Base-by-base conservation (phyloP, 345 rosid genomes). In the Populus ilicifolia region DNA sequence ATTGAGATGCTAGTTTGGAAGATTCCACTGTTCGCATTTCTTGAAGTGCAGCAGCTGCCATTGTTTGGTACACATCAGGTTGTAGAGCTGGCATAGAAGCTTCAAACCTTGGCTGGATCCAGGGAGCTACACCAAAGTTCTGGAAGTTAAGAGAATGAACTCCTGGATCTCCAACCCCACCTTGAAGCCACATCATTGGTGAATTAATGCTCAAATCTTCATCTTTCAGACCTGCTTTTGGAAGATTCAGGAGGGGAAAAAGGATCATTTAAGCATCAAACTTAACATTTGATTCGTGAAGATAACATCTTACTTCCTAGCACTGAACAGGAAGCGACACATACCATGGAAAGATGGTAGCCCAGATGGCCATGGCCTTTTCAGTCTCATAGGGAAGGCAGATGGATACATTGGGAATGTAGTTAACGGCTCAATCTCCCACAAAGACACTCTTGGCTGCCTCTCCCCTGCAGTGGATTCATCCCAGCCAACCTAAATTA, bases 331-430 rank as follows among this genome's bases (percentile, higher is more conserved):
- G 11, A 59, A n/a, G 0, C 11, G 14, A 59, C 64, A 10, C 29
- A 59, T 10, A 59, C 64, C 64, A 59, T 59, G 64, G 29, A n/a
- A 59, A 59, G 64, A 59, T 14, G 64, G 64, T 23, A 59, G 64
- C 29, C 64, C 64, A 59, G 64, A 59, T 59, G 64, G 29, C 64
- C 64, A 59, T 59, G 64, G 64, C 64, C 64, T 59, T n/a, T 59
- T 59, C 64, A 59, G 64, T 23, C 64, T 59, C 64, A 59, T 10
- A 23, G 64, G 29, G 64, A 59, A 59, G 5, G 64, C 29, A 59
- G 64, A 59, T 59, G 64, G 16, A n/a, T 59, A 59, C 64, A 59
- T 59, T 59, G 64, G 64, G 29, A 59, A 59, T 59, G 64, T 59
- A 9, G 64, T 59, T 59, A 59, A 59, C 14, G 64, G 64, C 64